phyloP scores from a whole-genome alignment of 331 rosid species.

The Acacia pycnantha region DNA sequence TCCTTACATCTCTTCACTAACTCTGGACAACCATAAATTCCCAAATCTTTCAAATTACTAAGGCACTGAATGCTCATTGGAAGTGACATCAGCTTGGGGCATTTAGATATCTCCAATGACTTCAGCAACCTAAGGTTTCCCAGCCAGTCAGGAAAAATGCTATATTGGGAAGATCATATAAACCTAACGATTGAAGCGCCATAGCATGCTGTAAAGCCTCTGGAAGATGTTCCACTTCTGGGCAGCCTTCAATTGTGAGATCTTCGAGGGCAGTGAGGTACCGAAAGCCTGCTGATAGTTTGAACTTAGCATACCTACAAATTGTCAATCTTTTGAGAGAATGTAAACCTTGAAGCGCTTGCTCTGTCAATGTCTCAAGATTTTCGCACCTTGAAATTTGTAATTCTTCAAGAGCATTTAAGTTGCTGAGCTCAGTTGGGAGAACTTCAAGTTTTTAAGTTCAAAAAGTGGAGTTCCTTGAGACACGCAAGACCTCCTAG shows the following conservation, averaged over 20 bases:
- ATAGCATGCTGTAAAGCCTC: slow-evolving; percentile 20
- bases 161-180: background rate
- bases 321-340: background rate
- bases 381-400: background rate
- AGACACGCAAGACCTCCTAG: no score
- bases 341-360: background rate
- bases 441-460: slow-evolving; percentile 19
- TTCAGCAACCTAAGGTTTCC: slow-evolving; percentile 14
- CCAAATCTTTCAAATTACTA: background rate
- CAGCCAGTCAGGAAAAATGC: slow-evolving; percentile 24
- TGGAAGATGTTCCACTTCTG: background rate
- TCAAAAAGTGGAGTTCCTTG: no score
- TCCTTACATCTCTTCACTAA: background rate
- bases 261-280: slow-evolving; percentile 4
- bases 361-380: slow-evolving; percentile 25
- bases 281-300: no score
- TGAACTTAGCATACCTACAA: fast-evolving
- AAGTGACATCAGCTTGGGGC: slow-evolving; percentile 21
- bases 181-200: background rate
- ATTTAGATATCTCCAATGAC: fast-evolving
- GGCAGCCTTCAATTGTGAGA: background rate
- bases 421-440: slow-evolving; percentile 2
- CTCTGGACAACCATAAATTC: background rate
- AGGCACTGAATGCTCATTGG: background rate
- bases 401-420: slow-evolving; percentile 9